phyloP scores from a whole-genome alignment of 169 alveolate species.

The Perkinsus chesapeaki region DNA sequence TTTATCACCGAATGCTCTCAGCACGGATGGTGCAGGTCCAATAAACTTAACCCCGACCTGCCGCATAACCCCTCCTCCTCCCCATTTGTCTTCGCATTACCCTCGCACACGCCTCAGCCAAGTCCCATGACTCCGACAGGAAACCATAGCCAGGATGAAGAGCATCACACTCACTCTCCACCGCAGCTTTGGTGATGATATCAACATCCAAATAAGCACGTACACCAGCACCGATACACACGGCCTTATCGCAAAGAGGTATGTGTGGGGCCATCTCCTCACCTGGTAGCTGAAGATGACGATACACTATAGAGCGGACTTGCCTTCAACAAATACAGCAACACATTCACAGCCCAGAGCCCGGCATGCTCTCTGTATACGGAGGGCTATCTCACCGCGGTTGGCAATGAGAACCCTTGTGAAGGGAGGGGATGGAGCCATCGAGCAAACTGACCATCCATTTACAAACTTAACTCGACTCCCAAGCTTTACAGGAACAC shows the following conservation, averaged over 20 bases:
- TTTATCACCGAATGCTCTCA: slow-evolving; percentile 68
- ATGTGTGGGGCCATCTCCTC: slow-evolving; percentile 19
- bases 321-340: slow-evolving; percentile 43
- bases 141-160: slow-evolving; percentile 61
- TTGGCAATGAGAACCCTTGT: slow-evolving; percentile 67
- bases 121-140: slow-evolving; percentile 66
- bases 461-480: background rate
- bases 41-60: slow-evolving; percentile 26
- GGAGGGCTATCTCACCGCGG: slow-evolving; percentile 76
- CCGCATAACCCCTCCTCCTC: background rate
- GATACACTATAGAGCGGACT: background rate
- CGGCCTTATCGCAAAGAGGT: background rate
- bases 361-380: slow-evolving; percentile 61
- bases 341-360: slow-evolving; percentile 58
- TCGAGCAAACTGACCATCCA: too few relatives aligned
- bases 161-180: slow-evolving; percentile 5
- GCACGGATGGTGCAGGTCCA: slow-evolving; percentile 65
- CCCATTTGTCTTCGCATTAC: slow-evolving; percentile 9
- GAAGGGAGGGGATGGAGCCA: slow-evolving; percentile 16
- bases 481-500: background rate
- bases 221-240: background rate
- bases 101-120: slow-evolving; percentile 49
- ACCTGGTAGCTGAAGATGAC: slow-evolving; percentile 37
- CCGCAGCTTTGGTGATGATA: slow-evolving; percentile 14
- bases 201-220: slow-evolving; percentile 15